phyloP scores from a whole-genome alignment of 192 early-diverging fungal genomes.

The Linnemannia schmuckeri region DNA sequence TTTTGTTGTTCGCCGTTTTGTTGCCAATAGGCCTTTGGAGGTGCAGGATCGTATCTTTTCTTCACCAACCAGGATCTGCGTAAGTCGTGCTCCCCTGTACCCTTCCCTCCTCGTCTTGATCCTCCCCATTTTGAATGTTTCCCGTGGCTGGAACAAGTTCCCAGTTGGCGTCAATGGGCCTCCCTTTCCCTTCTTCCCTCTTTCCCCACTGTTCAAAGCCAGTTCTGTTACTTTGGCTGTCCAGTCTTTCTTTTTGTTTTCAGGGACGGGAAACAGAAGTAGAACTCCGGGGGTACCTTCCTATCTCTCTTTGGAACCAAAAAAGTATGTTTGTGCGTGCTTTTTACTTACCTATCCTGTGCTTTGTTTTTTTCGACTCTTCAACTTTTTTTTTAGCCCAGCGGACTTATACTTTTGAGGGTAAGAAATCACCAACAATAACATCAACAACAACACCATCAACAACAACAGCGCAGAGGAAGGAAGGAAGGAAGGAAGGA shows the following conservation, averaged over 20 bases:
- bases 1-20: background rate
- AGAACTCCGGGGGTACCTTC: background rate
- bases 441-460: background rate
- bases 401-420: slow-evolving; percentile 6
- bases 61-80: slow-evolving; percentile 47
- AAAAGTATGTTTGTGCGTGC: background rate
- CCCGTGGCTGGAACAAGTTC: background rate
- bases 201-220: background rate
- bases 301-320: background rate
- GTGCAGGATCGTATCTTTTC: slow-evolving; percentile 37
- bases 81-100: slow-evolving; percentile 4
- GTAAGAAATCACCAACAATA: slow-evolving; percentile 1
- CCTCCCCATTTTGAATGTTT: background rate
- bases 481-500: background rate
- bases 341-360: background rate
- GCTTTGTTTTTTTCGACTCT: background rate
- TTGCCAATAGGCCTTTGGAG: slow-evolving; percentile 31
- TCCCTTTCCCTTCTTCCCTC: background rate
- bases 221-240: background rate
- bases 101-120: background rate
- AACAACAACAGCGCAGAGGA: background rate
- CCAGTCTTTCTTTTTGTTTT: background rate
- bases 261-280: background rate
- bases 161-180: background rate
- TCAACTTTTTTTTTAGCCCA: slow-evolving; percentile 21